Evolutionary conservation across 225 moss, liverwort and hornwort species (phyloP).

Genomic region (Marchantia polymorpha): DNA sequence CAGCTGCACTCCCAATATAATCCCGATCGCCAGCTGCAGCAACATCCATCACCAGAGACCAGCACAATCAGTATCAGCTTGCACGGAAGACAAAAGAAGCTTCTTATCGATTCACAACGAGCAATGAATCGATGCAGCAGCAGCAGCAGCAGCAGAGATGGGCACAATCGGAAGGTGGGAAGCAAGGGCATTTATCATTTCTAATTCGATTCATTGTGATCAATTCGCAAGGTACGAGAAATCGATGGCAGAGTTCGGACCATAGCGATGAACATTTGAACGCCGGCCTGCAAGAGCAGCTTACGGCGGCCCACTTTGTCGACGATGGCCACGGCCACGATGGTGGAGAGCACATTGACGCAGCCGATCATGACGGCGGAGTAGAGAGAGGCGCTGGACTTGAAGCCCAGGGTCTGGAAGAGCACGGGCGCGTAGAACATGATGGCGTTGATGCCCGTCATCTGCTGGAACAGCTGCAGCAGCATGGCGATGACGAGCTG

Average conservation of each 20-base stretch:
- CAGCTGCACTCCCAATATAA: conserved; percentile 21
- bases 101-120: not conserved
- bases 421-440: conserved; percentile 42
- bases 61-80: not conserved
- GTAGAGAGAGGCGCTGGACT: conserved; percentile 32
- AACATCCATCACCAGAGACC: not conserved
- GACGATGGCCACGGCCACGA: conserved; percentile 33
- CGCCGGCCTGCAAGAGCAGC: conserved; percentile 31
- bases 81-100: not conserved
- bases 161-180: too few species aligned
- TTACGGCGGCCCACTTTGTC: conserved; percentile 38
- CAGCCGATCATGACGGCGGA: conserved; percentile 41
- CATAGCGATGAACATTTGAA: conserved; percentile 43
- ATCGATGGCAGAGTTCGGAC: not conserved
- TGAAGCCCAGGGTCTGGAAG: conserved; percentile 42
- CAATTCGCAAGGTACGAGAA: too few species aligned
- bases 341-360: conserved; percentile 37
- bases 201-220: too few species aligned
- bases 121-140: not conserved
- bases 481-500: conserved; percentile 38
- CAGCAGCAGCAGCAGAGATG: too few species aligned
- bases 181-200: too few species aligned
- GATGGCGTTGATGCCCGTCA: conserved; percentile 49
- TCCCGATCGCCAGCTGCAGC: conserved; percentile 22
- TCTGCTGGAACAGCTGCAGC: conserved; percentile 41